Evolutionary conservation across 371 early-diverging fungal species (phyloP).

Genomic region (Nematocida sp.): DNA sequence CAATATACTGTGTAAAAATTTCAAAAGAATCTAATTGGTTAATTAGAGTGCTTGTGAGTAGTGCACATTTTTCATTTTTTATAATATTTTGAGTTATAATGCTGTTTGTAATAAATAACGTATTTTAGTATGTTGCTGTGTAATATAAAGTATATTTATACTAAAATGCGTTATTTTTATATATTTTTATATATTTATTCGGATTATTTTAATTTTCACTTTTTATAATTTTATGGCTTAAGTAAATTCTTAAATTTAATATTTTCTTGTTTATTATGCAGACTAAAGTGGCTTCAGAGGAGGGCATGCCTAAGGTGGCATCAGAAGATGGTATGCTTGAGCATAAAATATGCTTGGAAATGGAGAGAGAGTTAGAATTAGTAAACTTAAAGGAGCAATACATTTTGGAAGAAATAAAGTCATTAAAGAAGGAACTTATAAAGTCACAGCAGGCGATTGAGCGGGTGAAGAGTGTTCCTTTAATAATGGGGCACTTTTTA

Average conservation of each 20-base stretch:
- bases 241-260: conserved; percentile 19
- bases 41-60: too few relatives aligned
- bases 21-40: too few relatives aligned
- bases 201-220: too few relatives aligned
- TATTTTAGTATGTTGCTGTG: too few relatives aligned
- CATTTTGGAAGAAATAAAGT: conserved; percentile 92
- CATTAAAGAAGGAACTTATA: conserved; percentile 86
- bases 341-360: conserved; percentile 84
- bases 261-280: conserved; percentile 46
- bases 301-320: conserved; percentile 8
- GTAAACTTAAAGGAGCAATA: conserved; percentile 94
- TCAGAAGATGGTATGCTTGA: conserved; percentile 34
- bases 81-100: too few relatives aligned
- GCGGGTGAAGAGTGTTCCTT: conserved; percentile 93
- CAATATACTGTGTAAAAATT: too few relatives aligned
- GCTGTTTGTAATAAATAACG: too few relatives aligned
- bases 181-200: too few relatives aligned
- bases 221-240: too few relatives aligned
- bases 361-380: conserved; percentile 78
- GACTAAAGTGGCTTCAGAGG: conserved; percentile 14
- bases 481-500: conserved; percentile 96
- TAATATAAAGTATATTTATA: too few relatives aligned
- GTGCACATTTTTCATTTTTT: too few relatives aligned
- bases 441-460: conserved; percentile 89
- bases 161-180: too few relatives aligned